Percentiles rank a stretch among this genome's conserved stretches.
These are phyloP conservation scores for Pythium plurisporium DNA, from an alignment of 352 stramenopile genomes.

Conservation along the genomic window DNA sequence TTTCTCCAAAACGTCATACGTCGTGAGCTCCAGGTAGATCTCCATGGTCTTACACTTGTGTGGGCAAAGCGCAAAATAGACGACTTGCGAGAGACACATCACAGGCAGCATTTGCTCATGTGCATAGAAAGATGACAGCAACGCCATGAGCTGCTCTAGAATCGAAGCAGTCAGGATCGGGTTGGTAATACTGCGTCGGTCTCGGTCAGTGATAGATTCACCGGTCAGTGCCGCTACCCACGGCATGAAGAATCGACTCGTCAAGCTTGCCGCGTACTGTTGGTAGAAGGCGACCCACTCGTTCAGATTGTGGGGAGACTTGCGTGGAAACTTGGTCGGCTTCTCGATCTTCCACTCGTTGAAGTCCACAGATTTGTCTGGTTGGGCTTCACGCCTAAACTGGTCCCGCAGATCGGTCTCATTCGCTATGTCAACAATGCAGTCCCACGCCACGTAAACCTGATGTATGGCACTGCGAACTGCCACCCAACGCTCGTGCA, in stretches of 20 bases:
- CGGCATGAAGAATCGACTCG: constrained; percentile 46
- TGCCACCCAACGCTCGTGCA: constrained; percentile 30
- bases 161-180: constrained; percentile 41
- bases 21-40: constrained; percentile 53
- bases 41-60: constrained; percentile 29
- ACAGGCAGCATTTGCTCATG: constrained; percentile 34
- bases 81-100: constrained; percentile 48
- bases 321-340: constrained; percentile 16
- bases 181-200: constrained; percentile 33
- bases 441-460: constrained; percentile 47
- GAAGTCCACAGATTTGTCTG: constrained; percentile 29
- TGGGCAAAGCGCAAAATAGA: constrained; percentile 37
- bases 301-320: constrained; percentile 13
- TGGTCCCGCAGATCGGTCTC: constrained; percentile 33
- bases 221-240: constrained; percentile 34
- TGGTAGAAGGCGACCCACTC: constrained; percentile 56
- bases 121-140: constrained; percentile 30
- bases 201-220: neutral
- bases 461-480: constrained; percentile 36
- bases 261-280: constrained; percentile 29
- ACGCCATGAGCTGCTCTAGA: constrained; percentile 39
- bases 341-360: constrained; percentile 53
- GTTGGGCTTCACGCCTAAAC: constrained; percentile 27
- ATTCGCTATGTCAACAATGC: constrained; percentile 40
- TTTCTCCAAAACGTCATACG: constrained; percentile 44